Evolutionary conservation across 2,329 filamentous ascomycete genomes (phyloP), one percentile per base, ranked within the genome.

Genomic region (Phymatotrichopsis omnivora): DNA sequence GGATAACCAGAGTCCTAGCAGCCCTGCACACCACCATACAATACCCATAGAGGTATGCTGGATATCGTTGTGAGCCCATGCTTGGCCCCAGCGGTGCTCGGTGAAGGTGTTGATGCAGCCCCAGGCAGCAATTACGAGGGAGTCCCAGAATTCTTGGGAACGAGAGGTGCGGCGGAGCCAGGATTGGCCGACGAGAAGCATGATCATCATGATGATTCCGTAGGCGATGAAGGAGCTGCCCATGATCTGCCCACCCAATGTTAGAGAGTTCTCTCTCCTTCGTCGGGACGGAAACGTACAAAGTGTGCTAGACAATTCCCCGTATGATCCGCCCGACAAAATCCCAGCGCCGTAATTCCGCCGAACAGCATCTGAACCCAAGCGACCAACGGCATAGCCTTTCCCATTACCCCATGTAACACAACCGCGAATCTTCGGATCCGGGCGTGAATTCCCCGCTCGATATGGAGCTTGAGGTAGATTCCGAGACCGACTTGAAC

Each of bases 31-130:
- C 89, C 89, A 98, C 91, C 91, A 98, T 40, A 98, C 78, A 52
- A 98, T 77, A n/a, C 91, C 91, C 89, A 98, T 96, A n/a, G 83
- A 85, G 0, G 91, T 98, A 64, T 98, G 91, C 64, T 98, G 89
- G 67, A 94, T 77, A 63, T 98, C 91, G 60, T 95, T 96, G 64
- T 76, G 78, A 41, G 82, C 85, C 91, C 91, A 98, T 0, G 76
- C 73, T 1, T 72, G 72, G 43, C 91, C 91, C 91, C 91, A 98
- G 41, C 82, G 77, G 62, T 98, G 91, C 65, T 96, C 91, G 14
- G 91, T 98, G 58, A 98, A 96, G 7, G 91, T 96, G 65, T 96
- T 98, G 65, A 98, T 80, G 61, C 85, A 93, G 25, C 89, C 91
- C 91, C 91, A 98, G 1, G 82, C 79, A 1, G 87, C 84, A 60